Evolutionary conservation across 257 asterid genomes (phyloP).

Genomic region (Solanum habrochaites): DNA sequence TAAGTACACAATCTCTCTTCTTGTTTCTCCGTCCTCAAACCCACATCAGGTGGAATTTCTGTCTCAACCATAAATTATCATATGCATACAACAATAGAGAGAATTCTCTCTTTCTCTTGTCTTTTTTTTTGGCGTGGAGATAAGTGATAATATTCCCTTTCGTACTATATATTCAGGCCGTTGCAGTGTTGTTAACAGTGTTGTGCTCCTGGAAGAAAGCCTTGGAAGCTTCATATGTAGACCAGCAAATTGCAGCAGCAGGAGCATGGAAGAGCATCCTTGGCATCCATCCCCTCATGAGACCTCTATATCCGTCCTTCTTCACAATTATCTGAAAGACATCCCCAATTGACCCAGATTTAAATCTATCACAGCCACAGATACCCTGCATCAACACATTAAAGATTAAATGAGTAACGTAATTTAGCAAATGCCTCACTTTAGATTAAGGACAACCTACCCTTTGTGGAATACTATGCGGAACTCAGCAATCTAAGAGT

Average conservation of each 20-base stretch:
- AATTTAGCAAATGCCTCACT: background rate
- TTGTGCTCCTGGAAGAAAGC: constrained; percentile 58
- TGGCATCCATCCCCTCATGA: constrained; percentile 92
- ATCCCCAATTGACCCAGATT: constrained; percentile 53
- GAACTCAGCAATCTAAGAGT: background rate
- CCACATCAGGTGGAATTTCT: background rate
- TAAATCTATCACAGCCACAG: constrained; percentile 91
- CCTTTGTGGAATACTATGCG: background rate
- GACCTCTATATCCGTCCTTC: constrained; percentile 89
- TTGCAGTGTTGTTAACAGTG: constrained; percentile 5
- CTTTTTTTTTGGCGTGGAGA: background rate
- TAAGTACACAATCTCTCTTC: background rate
- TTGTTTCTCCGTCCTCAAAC: background rate
- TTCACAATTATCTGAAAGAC: constrained; percentile 55
- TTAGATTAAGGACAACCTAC: background rate
- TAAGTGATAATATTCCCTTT: background rate
- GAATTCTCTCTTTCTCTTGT: background rate
- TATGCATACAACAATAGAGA: background rate
- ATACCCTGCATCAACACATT: constrained; percentile 58
- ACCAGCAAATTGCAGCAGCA: constrained; percentile 99
- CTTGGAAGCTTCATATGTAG: constrained; percentile 89
- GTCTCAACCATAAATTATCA: background rate
- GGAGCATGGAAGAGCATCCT: constrained; percentile 99
- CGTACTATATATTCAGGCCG: constrained; percentile 11
- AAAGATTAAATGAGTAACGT: background rate